Base-by-base conservation (phyloP, 768 basidiomycete species). In the Roridomyces roridus region DNA sequence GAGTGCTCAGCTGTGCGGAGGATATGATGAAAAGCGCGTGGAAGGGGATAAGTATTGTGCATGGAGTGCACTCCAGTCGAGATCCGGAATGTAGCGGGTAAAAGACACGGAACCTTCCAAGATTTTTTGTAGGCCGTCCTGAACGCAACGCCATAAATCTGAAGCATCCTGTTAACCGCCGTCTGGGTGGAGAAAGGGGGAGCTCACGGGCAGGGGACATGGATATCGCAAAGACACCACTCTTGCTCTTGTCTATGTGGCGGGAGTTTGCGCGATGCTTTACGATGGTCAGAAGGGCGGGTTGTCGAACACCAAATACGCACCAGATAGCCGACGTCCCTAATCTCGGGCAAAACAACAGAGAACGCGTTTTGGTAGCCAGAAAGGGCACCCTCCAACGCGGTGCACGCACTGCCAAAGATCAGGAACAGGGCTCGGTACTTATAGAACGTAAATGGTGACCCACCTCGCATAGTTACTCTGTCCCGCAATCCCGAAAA, bases 401-500 rank as follows among this genome's bases (percentile, higher is more conserved):
- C 6, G 14, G 29, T 31, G 14, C 14, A 7, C 7, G 29, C 29
- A 14, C 29, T 31, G 29, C 29, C 29, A 31, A 31, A 31, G 14
- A 31, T 31, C 29, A 31, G 7, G 14, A 31, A 31, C 29, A 31
- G 29, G 7, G 14, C 7, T 31, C 7, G 14, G 6, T 14, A 31
- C 14, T 31, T 31, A 14, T n/a, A n/a, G n/a, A n/a, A n/a, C n/a
- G 29, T 31, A 31, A 31, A 31, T 31, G 6, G 29, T 6, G 29
- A 14, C 29, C 29, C 40, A 75, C 72, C 67, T 65, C 7, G 72
- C 67, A 59, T 77, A 77, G 49, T 77, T 78, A 0, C 74, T 69
- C 58, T 78, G 77, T 3, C 76, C 77, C 17, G 65, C 62, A 45
- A 59, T 68, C 12, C 77, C 77, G 57, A 75, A 73, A 12, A 72